These are phyloP conservation scores for Trametes sanguinea DNA, from an alignment of 768 basidiomycete genomes.

Conservation along the genomic window DNA sequence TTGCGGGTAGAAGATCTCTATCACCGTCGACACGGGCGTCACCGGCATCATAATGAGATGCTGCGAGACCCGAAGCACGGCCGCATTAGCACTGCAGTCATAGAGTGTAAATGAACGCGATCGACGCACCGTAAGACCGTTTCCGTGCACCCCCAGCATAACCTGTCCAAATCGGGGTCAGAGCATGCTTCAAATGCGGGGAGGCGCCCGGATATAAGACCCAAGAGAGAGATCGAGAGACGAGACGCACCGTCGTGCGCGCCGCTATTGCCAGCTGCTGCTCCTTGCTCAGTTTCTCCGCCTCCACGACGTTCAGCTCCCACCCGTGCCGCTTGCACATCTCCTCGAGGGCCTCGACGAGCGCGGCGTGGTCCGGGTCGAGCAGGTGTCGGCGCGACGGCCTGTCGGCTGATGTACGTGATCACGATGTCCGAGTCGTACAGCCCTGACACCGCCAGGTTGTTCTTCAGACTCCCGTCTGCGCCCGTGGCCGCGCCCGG, in stretches of 20 bases:
- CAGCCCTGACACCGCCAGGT: slow-evolving; percentile 25
- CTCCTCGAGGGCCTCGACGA: slow-evolving; percentile 55
- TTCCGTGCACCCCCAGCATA: slow-evolving; percentile 74
- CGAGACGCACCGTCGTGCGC: slow-evolving; percentile 62
- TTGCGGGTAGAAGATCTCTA: slow-evolving; percentile 80
- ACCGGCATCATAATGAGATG: slow-evolving; percentile 85
- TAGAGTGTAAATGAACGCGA: not conserved
- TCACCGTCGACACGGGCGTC: slow-evolving; percentile 73
- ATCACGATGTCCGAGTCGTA: slow-evolving; percentile 52
- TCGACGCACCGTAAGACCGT: slow-evolving; percentile 60
- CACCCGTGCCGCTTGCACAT: slow-evolving; percentile 50
- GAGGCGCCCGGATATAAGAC: not conserved
- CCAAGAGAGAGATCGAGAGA: not conserved
- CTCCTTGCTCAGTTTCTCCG: slow-evolving; percentile 71
- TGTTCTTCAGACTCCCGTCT: slow-evolving; percentile 6
- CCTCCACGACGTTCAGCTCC: slow-evolving; percentile 62
- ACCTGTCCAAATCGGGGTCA: slow-evolving; percentile 43
- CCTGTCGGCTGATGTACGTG: slow-evolving; percentile 74
- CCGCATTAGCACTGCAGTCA: not conserved
- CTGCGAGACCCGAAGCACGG: slow-evolving; percentile 2
- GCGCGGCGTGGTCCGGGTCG: slow-evolving; percentile 52
- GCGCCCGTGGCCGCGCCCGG: slow-evolving; percentile 5
- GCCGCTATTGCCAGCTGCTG: slow-evolving; percentile 69
- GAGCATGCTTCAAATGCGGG: slow-evolving; percentile 1
- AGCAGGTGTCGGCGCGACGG: slow-evolving; percentile 54